These are phyloP conservation scores for Phaseolus lunatus DNA, from an alignment of 306 rosid genomes.

Conservation along the genomic window DNA sequence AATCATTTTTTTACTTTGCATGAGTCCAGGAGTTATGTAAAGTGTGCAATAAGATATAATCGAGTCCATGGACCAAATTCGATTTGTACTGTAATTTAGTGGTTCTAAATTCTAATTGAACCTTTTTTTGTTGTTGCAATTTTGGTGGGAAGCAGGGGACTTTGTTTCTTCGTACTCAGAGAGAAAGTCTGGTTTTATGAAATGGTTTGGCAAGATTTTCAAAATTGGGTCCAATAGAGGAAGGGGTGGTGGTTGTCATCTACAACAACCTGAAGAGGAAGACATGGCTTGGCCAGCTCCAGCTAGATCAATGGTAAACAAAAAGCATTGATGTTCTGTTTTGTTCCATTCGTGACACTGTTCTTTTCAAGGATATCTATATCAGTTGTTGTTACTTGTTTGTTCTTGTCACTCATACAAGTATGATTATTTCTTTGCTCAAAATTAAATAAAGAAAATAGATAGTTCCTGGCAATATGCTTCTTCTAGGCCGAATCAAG, in stretches of 20 bases:
- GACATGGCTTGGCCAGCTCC: conserved; percentile 74
- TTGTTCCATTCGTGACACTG: neutral
- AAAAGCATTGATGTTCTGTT: neutral
- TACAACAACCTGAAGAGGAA: conserved; percentile 73
- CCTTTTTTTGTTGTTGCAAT: conserved; percentile 12
- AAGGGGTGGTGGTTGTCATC: conserved; percentile 50
- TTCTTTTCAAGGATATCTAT: conserved; percentile 10
- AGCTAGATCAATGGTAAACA: conserved; percentile 65
- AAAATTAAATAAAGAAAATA: neutral
- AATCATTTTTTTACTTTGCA: conserved; percentile 18
- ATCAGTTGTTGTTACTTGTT: neutral
- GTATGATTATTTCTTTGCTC: conserved; percentile 1
- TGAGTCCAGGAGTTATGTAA: neutral
- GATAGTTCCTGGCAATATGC: neutral
- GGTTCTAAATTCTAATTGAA: neutral
- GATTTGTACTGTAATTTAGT: neutral
- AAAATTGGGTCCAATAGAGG: conserved; percentile 60
- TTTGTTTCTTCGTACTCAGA: conserved; percentile 71
- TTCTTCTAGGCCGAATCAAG: conserved; percentile 2
- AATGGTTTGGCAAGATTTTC: conserved; percentile 85
- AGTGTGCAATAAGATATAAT: neutral
- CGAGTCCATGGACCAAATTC: neutral
- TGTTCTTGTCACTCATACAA: neutral
- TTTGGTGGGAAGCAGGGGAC: conserved; percentile 71
- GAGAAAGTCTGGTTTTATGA: conserved; percentile 83